Conservation (phyloP, 306 rosid genomes). For the Cucurbita maxima region DNA sequence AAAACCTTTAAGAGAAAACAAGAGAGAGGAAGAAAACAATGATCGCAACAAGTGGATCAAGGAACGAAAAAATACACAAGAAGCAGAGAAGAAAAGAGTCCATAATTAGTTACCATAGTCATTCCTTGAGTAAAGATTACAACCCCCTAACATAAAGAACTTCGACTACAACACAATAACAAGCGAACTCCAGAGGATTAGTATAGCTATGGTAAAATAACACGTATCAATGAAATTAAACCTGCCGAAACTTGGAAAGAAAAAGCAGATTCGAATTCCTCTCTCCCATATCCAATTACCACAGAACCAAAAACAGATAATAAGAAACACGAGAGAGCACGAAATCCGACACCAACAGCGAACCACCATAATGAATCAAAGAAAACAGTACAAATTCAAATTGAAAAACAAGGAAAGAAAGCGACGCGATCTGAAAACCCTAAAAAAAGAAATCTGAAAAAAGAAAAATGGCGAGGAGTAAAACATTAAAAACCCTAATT, state of each 20-base stretch:
- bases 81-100: background rate
- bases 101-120: background rate
- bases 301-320: background rate
- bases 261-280: background rate
- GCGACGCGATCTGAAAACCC: background rate
- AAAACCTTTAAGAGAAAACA: background rate
- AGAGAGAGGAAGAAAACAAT: background rate
- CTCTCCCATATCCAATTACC: background rate
- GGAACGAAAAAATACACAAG: background rate
- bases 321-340: background rate
- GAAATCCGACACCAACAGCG: background rate
- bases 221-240: background rate
- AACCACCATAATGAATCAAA: background rate
- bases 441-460: background rate
- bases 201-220: background rate
- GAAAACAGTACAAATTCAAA: background rate
- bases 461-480: background rate
- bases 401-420: background rate
- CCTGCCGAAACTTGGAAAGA: background rate
- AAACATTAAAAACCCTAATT: slow-evolving; percentile 9
- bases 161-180: background rate
- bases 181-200: background rate
- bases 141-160: background rate
- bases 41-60: background rate
- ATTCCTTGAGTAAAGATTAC: background rate